phyloP scores from a whole-genome alignment of 2,329 filamentous ascomycete genomes.

The Epichloe brachyelytri region DNA sequence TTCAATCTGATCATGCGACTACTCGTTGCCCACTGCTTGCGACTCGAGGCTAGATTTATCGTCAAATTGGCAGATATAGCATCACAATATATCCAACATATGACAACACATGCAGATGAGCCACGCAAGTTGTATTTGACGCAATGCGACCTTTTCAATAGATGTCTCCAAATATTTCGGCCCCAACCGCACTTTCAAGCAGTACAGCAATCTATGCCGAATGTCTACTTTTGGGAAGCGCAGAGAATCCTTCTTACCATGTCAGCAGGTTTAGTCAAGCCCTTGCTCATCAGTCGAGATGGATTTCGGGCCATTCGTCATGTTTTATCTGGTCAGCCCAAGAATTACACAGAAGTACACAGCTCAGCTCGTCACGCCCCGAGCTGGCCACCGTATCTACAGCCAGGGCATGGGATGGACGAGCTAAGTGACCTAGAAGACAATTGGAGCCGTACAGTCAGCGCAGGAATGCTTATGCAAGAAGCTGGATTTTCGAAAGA shows the following conservation, averaged over 20 bases:
- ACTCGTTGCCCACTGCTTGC: conserved; percentile 18
- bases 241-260: conserved; percentile 40
- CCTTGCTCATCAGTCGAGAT: conserved; percentile 35
- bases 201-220: conserved; percentile 14
- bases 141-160: conserved; percentile 21
- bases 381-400: conserved; percentile 49
- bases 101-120: conserved; percentile 6
- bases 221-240: conserved; percentile 37
- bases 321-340: conserved; percentile 40
- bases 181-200: conserved; percentile 13
- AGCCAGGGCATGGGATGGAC: conserved; percentile 45
- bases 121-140: conserved; percentile 13
- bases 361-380: conserved; percentile 34
- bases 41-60: conserved; percentile 21
- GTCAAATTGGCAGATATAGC: conserved; percentile 17
- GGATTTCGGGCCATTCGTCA: conserved; percentile 42
- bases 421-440: conserved; percentile 38
- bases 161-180: conserved; percentile 14
- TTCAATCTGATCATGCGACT: conserved; percentile 14
- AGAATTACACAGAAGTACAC: conserved; percentile 36
- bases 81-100: conserved; percentile 14
- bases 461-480: conserved; percentile 39
- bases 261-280: conserved; percentile 33
- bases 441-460: conserved; percentile 39
- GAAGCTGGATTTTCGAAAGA: conserved; percentile 41